These are phyloP conservation scores for Sequoiadendron giganteum DNA, from an alignment of 75 land plant genomes.

Conservation along the genomic window DNA sequence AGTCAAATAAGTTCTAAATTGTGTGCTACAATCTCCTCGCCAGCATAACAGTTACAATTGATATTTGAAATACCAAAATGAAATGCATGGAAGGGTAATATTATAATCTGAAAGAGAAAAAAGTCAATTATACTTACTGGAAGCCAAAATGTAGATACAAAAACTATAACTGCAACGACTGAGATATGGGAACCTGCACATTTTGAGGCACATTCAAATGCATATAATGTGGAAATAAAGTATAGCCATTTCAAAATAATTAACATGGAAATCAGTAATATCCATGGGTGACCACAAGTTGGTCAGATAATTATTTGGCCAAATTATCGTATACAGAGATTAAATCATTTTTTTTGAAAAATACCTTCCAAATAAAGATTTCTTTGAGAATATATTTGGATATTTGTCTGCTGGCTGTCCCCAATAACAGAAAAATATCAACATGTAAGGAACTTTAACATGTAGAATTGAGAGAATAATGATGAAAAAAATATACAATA, in stretches of 20 bases:
- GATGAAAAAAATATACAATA: not conserved
- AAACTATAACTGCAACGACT: conserved; percentile 28
- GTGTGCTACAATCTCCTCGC: not conserved
- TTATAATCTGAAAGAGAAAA: not conserved
- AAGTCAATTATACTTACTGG: conserved; percentile 36
- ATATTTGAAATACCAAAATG: not conserved
- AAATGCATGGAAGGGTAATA: not conserved
- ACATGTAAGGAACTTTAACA: not conserved
- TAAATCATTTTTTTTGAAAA: not conserved
- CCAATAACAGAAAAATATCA: conserved; percentile 3
- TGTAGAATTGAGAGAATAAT: not conserved
- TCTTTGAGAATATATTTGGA: conserved; percentile 64
- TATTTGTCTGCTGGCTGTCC: conserved; percentile 83
- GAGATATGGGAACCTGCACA: conserved; percentile 77
- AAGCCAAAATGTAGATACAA: conserved; percentile 41
- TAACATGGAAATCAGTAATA: not conserved
- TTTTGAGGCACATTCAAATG: not conserved
- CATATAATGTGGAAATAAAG: not conserved
- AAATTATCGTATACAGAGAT: not conserved
- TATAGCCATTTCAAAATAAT: not conserved
- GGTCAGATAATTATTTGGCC: not conserved
- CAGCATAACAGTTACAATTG: not conserved
- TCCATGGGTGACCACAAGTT: too few relatives aligned
- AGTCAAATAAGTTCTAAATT: not conserved
- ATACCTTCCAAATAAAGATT: conserved; percentile 74